Base-by-base conservation (phyloP, 2,329 filamentous ascomycete species). In the Didymella exigua region DNA sequence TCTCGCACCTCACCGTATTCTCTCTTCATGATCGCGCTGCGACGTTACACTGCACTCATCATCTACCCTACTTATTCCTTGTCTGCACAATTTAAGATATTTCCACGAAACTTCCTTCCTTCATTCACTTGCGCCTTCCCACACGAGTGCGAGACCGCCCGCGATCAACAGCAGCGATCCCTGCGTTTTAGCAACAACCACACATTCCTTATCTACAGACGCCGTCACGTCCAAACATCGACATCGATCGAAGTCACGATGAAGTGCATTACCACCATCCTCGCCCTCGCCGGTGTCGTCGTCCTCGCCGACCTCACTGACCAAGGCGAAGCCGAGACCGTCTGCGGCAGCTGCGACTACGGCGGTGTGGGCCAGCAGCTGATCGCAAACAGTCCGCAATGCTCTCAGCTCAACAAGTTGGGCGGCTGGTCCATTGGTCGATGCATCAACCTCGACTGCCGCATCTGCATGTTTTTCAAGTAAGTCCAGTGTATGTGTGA, bases 381-480 rank as follows among this genome's bases (percentile, higher is more conserved):
- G 7, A 14, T 26, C 23, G 13, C n/a, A 6, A 42, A 42, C 24
- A 13, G 9, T 4, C 13, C 21, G 24, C 29, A 42, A n/a, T 42
- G 38, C 38, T 29, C 8, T 13, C 2, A 24, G 4, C 29, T 42
- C 38, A 14, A 42, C 8, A 42, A 42, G 38, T 19, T 23, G 16
- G 34, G 34, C 24, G 24, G 24, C 24, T 29, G 2, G 24, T 23
- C 21, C 9, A 9, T 8, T 16, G 38, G 38, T 19, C 29, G 8
- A n/a, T 42, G 24, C 24, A 24, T 23, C 24, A 42, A 29, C 24
- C 16, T 42, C 24, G n/a, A 42, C 16, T 42, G 38, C 9, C 23
- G 23, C n/a, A 42, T 42, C 38, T 42, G 38, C 24, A 42, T 42
- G 24, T 42, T 42, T n/a, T 42, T 42, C 38, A 29, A 29, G 38